These are phyloP conservation scores for Rosa multiflora DNA, from an alignment of 306 rosid genomes.

Conservation along the genomic window DNA sequence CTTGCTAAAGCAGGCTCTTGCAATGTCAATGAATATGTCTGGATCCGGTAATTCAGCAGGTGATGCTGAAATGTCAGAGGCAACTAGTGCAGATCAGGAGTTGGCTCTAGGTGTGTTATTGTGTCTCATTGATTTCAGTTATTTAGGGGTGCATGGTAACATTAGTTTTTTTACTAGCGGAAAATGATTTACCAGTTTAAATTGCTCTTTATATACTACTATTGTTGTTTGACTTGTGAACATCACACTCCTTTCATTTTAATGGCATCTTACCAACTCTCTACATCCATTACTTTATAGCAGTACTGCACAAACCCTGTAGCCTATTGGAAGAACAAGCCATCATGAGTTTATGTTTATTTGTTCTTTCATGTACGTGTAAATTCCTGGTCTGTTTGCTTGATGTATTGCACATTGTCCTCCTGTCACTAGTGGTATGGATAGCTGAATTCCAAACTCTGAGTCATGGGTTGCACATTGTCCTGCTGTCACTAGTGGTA, in stretches of 20 bases:
- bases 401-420: neutral
- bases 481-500: neutral
- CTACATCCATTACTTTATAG: neutral
- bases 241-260: neutral
- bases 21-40: conserved; percentile 32
- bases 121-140: neutral
- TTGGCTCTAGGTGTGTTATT: conserved; percentile 36
- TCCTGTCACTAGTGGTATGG: neutral
- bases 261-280: neutral
- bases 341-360: neutral
- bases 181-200: neutral
- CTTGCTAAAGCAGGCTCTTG: conserved; percentile 34
- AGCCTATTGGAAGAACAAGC: neutral
- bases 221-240: neutral
- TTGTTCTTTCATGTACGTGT: neutral
- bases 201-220: neutral
- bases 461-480: neutral
- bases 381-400: neutral
- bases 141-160: neutral
- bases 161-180: neutral
- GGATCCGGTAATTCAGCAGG: conserved; percentile 27
- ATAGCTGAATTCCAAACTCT: neutral
- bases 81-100: conserved; percentile 31
- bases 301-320: neutral
- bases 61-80: conserved; percentile 41